Evolutionary conservation across 2,329 filamentous ascomycete genomes (phyloP).

Genomic region (Fusarium proliferatum): DNA sequence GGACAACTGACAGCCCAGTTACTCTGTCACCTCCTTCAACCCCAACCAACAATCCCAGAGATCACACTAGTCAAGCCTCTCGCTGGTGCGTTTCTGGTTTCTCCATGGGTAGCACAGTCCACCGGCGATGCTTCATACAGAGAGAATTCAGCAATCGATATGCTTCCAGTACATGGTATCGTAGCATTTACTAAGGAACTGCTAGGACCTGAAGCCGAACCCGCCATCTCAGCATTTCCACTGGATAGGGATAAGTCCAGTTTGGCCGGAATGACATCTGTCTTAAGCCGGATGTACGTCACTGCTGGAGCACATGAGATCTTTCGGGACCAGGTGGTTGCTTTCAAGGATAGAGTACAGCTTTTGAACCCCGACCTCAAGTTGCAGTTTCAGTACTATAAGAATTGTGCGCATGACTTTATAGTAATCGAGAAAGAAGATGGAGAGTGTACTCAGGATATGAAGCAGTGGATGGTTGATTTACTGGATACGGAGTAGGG

Average conservation of each 20-base stretch:
- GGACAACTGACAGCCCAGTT: neutral
- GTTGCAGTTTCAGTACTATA: neutral
- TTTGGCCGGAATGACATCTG: neutral
- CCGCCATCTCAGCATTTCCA: neutral
- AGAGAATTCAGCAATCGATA: neutral
- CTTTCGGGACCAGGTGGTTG: neutral
- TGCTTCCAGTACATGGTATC: neutral
- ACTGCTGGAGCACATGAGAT: neutral
- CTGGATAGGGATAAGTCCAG: neutral
- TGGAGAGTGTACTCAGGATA: neutral
- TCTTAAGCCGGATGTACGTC: neutral
- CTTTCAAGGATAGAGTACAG: neutral
- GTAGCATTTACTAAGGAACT: neutral
- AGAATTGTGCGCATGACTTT: neutral
- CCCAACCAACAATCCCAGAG: neutral
- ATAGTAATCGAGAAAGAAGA: neutral
- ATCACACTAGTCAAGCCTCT: neutral
- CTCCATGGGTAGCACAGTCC: neutral
- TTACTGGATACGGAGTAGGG: neutral
- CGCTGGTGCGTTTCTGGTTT: neutral
- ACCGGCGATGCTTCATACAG: neutral
- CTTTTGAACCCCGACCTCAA: neutral
- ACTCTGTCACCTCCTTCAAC: neutral
- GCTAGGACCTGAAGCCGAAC: neutral
- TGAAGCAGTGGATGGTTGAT: neutral